These are phyloP conservation scores for Umbellularia californica DNA, from an alignment of 164 flowering plant species.

Conservation along the genomic window DNA sequence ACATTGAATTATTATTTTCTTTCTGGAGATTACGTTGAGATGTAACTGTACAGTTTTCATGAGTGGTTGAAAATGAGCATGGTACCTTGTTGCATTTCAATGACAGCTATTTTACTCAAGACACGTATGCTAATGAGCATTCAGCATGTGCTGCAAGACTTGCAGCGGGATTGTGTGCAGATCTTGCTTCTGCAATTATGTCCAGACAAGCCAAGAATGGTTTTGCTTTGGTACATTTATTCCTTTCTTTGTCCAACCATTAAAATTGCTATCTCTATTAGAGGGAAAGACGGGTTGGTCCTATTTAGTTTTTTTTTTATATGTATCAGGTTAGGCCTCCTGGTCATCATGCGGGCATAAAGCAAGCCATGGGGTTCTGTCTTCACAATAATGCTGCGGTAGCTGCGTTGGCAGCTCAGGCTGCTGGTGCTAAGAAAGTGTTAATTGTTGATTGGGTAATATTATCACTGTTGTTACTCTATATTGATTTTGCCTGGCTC, in stretches of 20 bases:
- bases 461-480: conserved; percentile 4
- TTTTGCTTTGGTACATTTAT: conserved; percentile 77
- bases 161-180: conserved; percentile 97
- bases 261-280: neutral
- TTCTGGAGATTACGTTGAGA: no score
- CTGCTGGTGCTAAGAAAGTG: conserved; percentile 84
- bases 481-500: neutral
- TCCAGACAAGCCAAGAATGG: conserved; percentile 82
- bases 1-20: no score
- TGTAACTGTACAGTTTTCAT: neutral
- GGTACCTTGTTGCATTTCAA: conserved; percentile 6
- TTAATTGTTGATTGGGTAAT: conserved; percentile 95
- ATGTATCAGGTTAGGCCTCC: conserved; percentile 88
- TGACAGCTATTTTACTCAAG: conserved; percentile 90
- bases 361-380: conserved; percentile 92
- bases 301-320: conserved; percentile 10
- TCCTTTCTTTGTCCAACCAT: neutral
- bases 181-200: conserved; percentile 70
- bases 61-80: neutral
- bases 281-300: neutral
- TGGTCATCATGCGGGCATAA: conserved; percentile 98
- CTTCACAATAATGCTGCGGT: conserved; percentile 98
- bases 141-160: conserved; percentile 92
- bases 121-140: conserved; percentile 94
- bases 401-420: conserved; percentile 83